Percentiles rank a stretch among this genome's conserved stretches.
phyloP scores from a whole-genome alignment of 345 rosid genomes.

The Viola odorata region DNA sequence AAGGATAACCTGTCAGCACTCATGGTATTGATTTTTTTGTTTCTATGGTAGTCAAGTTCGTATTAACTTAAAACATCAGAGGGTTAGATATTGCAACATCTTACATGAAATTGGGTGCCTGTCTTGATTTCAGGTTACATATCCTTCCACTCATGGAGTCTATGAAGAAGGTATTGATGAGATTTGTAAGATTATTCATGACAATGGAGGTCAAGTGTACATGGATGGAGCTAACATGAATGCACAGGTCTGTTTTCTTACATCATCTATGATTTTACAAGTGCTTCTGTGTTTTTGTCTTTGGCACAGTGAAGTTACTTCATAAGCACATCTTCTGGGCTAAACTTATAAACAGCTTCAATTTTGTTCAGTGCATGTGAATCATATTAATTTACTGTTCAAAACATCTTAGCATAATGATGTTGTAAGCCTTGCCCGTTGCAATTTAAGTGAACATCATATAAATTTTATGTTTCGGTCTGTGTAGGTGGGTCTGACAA shows the following conservation, averaged over 20 bases:
- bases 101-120: not conserved
- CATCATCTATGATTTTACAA: constrained; percentile 9
- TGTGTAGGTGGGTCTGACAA: constrained; percentile 85
- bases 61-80: not conserved
- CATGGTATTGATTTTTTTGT: constrained; percentile 41
- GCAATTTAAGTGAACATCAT: not conserved
- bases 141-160: constrained; percentile 97
- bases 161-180: constrained; percentile 96
- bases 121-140: constrained; percentile 59
- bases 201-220: constrained; percentile 97
- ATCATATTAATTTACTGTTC: too few relatives aligned
- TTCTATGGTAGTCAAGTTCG: constrained; percentile 1
- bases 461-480: constrained; percentile 1
- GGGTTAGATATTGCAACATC: constrained; percentile 1
- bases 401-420: not conserved
- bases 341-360: not conserved
- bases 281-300: not conserved
- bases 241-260: constrained; percentile 62
- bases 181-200: constrained; percentile 90
- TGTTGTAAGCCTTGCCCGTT: not conserved
- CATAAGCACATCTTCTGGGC: not conserved
- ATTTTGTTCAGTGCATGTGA: not conserved
- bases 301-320: not conserved
- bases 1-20: constrained; percentile 86
- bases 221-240: constrained; percentile 99